These are phyloP conservation scores for Thalia dealbata DNA, from an alignment of 176 grass and related monocot genomes.

Conservation along the genomic window DNA sequence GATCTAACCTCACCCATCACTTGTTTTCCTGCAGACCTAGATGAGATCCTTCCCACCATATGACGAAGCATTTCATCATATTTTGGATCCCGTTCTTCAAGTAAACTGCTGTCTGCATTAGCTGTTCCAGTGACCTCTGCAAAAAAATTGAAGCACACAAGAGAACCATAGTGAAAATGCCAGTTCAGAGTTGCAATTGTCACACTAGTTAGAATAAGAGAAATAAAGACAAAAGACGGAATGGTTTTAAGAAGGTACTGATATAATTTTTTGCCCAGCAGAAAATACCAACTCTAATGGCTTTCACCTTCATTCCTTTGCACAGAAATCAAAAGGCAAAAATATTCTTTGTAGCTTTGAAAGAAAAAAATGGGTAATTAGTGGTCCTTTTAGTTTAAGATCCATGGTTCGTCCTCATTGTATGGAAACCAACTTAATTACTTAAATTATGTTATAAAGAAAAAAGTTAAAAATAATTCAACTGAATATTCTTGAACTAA, in stretches of 20 bases:
- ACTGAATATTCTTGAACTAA: neutral
- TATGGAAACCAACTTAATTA: neutral
- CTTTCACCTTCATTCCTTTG: neutral
- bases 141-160: conserved; percentile 15
- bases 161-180: neutral
- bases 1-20: conserved; percentile 90
- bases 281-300: neutral
- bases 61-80: conserved; percentile 92
- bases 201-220: neutral
- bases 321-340: neutral
- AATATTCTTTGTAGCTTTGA: neutral
- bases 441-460: neutral
- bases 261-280: neutral
- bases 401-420: neutral
- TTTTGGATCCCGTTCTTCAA: conserved; percentile 70
- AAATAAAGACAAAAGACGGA: neutral
- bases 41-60: conserved; percentile 81
- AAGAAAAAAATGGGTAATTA: neutral
- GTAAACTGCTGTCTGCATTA: conserved; percentile 30
- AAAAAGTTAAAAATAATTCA: neutral
- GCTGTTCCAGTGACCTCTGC: conserved; percentile 28
- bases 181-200: neutral
- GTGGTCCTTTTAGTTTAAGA: neutral
- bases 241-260: no score
- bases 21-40: conserved; percentile 68